A percentile compares a stretch with the other conserved stretches of the same genome.
Conservation (phyloP, 305 asterid species). For the Andrographis paniculata region DNA sequence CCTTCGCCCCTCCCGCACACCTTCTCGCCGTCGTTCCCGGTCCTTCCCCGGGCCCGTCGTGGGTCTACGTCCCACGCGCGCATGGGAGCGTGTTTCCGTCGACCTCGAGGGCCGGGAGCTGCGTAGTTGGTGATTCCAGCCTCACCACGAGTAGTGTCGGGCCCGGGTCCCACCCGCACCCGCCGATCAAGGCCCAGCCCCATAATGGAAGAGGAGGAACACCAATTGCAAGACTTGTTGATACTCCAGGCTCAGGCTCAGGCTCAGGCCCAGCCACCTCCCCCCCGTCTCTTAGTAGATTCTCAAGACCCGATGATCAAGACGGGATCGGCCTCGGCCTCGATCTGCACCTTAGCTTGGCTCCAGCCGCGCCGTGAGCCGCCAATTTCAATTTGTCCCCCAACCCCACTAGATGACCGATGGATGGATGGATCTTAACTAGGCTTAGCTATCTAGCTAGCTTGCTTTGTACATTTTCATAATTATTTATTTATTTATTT, state of each 20-base stretch:
- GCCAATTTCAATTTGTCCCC: background rate
- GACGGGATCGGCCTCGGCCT: conserved; percentile 57
- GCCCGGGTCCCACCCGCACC: no score
- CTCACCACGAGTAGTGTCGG: no score
- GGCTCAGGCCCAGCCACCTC: no score
- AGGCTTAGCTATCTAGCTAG: no score
- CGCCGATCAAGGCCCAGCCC: conserved; percentile 53
- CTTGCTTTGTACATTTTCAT: conserved; percentile 54
- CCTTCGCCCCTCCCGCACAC: conserved; percentile 77
- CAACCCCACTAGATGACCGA: no score
- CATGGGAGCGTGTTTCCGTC: conserved; percentile 60
- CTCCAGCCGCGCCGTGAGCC: conserved; percentile 58
- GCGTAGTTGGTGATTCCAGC: conserved; percentile 38
- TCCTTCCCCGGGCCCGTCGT: conserved; percentile 26
- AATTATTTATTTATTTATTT: conserved; percentile 32
- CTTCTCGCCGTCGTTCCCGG: conserved; percentile 48
- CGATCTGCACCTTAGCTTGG: conserved; percentile 69
- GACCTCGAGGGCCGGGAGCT: conserved; percentile 25
- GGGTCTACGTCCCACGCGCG: conserved; percentile 72
- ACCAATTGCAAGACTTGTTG: conserved; percentile 48
- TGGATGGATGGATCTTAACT: no score
- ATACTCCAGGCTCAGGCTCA: no score
- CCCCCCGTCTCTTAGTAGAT: conserved; percentile 77
- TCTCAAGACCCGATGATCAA: conserved; percentile 48
- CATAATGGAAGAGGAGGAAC: no score